phyloP scores from a whole-genome alignment of 176 grass and related monocot genomes.

The Neostapfia colusana region DNA sequence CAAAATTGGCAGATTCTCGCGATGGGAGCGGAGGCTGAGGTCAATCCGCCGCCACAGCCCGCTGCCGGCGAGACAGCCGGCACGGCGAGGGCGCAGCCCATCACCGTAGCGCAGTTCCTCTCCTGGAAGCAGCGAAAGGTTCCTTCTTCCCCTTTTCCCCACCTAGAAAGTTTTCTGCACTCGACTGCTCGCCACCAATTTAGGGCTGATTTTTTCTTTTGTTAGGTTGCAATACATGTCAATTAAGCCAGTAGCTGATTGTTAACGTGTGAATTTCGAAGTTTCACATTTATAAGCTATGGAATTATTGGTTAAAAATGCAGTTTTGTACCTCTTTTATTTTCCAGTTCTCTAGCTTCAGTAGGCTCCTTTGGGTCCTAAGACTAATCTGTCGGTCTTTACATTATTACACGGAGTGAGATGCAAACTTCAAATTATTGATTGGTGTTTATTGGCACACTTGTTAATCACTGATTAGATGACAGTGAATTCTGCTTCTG shows the following conservation, averaged over 20 bases:
- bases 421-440: background rate
- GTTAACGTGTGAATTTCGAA: too few relatives aligned
- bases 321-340: background rate
- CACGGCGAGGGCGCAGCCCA: slow-evolving; percentile 18
- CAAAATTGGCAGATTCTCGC: slow-evolving; percentile 10
- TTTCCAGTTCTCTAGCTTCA: background rate
- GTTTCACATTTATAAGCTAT: background rate
- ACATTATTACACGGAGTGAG: background rate
- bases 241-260: background rate
- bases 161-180: background rate
- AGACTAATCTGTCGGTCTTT: background rate
- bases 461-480: background rate
- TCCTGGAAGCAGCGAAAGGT: slow-evolving; percentile 90
- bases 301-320: background rate
- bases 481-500: background rate
- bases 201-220: background rate
- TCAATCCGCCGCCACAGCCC: slow-evolving; percentile 13
- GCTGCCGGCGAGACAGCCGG: background rate
- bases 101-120: slow-evolving; percentile 67
- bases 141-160: background rate
- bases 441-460: background rate
- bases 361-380: background rate
- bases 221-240: background rate
- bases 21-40: slow-evolving; percentile 46
- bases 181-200: background rate